Evolutionary conservation across 2,329 filamentous ascomycete genomes (phyloP), one percentile per base, ranked within the genome.

Genomic region (Alternaria sp.): DNA sequence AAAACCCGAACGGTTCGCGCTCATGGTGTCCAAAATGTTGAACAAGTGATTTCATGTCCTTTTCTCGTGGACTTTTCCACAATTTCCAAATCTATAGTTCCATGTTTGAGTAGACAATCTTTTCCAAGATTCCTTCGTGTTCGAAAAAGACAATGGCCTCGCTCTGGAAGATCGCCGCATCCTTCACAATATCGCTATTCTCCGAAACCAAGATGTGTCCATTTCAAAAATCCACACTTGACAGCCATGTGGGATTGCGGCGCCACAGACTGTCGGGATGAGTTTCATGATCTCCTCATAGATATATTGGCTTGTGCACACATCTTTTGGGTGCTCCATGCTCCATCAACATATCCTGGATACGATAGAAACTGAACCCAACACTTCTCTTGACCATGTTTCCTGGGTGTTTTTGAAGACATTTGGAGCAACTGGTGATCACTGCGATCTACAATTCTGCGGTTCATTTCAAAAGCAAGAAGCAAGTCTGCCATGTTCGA

Each of bases 261-360:
- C 1, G 3, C 20, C 20, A 22, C 20, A 20, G 20, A 20, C 3
- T 20, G 20, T 20, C 20, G 20, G 20, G 3, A 20, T 3, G 5
- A 5, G 22, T 4, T 22, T 24, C 1, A 24, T n/a, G 14, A 4
- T 16, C 34, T n/a, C 1, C 7, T 3, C 1, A 38, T 16, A 38
- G 1, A n/a, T n/a, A 4, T 2, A n/a, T 1, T n/a, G 34, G 4
- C 34, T 38, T 3, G 1, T n/a, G 3, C 9, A 38, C 7, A n/a
- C 16, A 4, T 18, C 16, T 8, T 9, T 9, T 30, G 0, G 3
- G 28, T 5, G 28, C 4, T 1, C 7, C 1, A 8, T 30, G 7
- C 4, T 30, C 9, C 28, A 11, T 30, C 1, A 4, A 11, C 3
- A 24, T 24, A 24, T 24, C 0, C 22, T 24, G 22, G 22, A 1